These are phyloP conservation scores for Aspergillus affinis DNA, from an alignment of 495 filamentous ascomycete genomes.

Conservation along the genomic window DNA sequence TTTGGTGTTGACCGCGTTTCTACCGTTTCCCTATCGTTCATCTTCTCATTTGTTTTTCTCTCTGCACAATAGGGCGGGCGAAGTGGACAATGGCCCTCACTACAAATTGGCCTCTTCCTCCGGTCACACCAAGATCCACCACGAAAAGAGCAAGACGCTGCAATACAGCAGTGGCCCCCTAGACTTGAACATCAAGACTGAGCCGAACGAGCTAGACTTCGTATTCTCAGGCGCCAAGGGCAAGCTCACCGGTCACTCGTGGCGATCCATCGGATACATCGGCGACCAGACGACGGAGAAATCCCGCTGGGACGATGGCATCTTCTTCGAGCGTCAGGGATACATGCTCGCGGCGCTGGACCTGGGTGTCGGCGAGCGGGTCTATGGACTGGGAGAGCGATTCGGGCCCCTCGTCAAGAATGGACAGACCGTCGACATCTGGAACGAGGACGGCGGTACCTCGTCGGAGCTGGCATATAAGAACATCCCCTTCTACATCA, in stretches of 20 bases:
- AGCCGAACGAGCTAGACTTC: constrained; percentile 56
- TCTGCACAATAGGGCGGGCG: constrained; percentile 31
- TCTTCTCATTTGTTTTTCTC: background rate
- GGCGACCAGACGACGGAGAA: constrained; percentile 52
- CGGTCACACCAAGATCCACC: constrained; percentile 46
- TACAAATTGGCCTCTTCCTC: constrained; percentile 58
- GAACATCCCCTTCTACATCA: constrained; percentile 71
- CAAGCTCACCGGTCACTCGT: constrained; percentile 57
- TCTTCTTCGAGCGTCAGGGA: constrained; percentile 55
- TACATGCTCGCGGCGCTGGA: constrained; percentile 64
- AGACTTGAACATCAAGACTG: constrained; percentile 50
- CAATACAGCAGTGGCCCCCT: constrained; percentile 56
- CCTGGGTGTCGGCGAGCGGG: constrained; percentile 62
- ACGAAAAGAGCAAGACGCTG: constrained; percentile 44
- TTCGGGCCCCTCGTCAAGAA: constrained; percentile 72
- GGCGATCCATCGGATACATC: constrained; percentile 58
- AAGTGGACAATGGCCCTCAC: constrained; percentile 56
- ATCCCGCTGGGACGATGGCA: constrained; percentile 48
- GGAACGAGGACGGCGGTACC: constrained; percentile 74
- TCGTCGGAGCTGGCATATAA: constrained; percentile 72
- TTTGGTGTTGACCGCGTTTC: background rate
- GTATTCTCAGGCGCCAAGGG: constrained; percentile 50
- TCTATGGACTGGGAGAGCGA: constrained; percentile 69
- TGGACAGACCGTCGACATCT: constrained; percentile 64
- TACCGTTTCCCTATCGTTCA: background rate